phyloP scores from a whole-genome alignment of 345 rosid genomes.

The Eucalyptus curtisii region DNA sequence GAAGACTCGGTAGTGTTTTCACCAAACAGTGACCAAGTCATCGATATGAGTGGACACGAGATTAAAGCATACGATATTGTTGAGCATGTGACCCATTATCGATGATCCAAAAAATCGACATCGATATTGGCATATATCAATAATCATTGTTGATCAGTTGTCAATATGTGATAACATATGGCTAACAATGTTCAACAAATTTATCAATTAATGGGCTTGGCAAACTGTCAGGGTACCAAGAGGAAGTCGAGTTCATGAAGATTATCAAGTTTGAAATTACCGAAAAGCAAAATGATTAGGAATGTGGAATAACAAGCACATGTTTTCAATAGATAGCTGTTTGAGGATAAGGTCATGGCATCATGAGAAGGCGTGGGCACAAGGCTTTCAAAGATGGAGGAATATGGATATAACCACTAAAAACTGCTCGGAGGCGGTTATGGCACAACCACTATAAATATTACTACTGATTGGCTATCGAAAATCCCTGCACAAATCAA shows the following conservation, averaged over 20 bases:
- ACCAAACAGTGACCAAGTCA: fast-evolving
- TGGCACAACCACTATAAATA: background rate
- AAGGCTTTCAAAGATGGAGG: background rate
- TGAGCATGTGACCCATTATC: background rate
- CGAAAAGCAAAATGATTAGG: background rate
- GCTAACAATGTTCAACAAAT: background rate
- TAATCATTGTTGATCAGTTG: background rate
- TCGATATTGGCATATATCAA: background rate
- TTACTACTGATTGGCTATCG: fast-evolving
- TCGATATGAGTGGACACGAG: background rate
- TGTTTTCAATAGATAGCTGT: fast-evolving
- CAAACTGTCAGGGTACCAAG: background rate
- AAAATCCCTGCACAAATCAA: too few species aligned
- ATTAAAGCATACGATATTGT: too few species aligned
- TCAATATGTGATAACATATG: too few species aligned
- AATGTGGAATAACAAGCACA: background rate
- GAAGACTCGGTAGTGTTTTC: background rate
- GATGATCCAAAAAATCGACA: background rate
- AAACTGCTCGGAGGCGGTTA: fast-evolving
- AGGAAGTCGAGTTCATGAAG: background rate
- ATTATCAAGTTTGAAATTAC: background rate
- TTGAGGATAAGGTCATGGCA: background rate
- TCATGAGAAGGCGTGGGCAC: background rate
- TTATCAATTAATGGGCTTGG: background rate
- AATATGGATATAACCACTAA: background rate